Conservation (phyloP, 495 filamentous ascomycete genomes). For the Tetracladium setigerum region DNA sequence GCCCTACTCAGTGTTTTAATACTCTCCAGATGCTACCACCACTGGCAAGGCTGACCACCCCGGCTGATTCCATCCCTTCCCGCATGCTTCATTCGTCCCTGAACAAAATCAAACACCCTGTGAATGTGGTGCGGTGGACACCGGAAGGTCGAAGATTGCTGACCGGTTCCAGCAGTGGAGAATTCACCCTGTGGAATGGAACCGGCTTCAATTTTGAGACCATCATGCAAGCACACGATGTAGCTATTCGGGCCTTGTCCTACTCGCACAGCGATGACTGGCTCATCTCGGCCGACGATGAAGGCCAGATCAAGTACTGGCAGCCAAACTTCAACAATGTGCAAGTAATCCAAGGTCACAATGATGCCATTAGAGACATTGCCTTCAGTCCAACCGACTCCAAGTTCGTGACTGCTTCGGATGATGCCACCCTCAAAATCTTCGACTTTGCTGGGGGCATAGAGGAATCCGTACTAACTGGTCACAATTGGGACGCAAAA, state of each 20-base stretch:
- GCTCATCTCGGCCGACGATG: slow-evolving; percentile 92
- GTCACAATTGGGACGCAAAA: slow-evolving; percentile 95
- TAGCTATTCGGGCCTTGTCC: slow-evolving; percentile 75
- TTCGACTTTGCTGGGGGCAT: slow-evolving; percentile 89
- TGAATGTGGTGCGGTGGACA: slow-evolving; percentile 97
- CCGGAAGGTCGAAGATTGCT: slow-evolving; percentile 87
- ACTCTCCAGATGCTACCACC: slow-evolving; percentile 74
- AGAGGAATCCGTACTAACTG: slow-evolving; percentile 72
- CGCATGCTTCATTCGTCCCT: slow-evolving; percentile 91
- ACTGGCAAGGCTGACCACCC: slow-evolving; percentile 56
- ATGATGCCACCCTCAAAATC: slow-evolving; percentile 88
- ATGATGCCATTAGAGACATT: slow-evolving; percentile 83
- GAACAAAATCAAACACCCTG: slow-evolving; percentile 95
- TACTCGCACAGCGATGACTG: slow-evolving; percentile 96
- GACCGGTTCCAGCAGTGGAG: slow-evolving; percentile 90
- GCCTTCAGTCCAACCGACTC: slow-evolving; percentile 86
- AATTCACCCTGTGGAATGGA: slow-evolving; percentile 98
- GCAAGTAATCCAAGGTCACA: slow-evolving; percentile 85
- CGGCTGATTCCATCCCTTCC: slow-evolving; percentile 78
- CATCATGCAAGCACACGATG: slow-evolving; percentile 96
- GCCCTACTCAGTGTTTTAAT: slow-evolving; percentile 18
- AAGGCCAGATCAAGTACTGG: slow-evolving; percentile 96
- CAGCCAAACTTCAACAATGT: slow-evolving; percentile 99
- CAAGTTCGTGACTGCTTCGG: slow-evolving; percentile 93
- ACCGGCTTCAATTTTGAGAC: slow-evolving; percentile 99